Evolutionary conservation across 2,329 filamentous ascomycete genomes (phyloP), one percentile per base, ranked within the genome.

Genomic region (Penicillium hordei): DNA sequence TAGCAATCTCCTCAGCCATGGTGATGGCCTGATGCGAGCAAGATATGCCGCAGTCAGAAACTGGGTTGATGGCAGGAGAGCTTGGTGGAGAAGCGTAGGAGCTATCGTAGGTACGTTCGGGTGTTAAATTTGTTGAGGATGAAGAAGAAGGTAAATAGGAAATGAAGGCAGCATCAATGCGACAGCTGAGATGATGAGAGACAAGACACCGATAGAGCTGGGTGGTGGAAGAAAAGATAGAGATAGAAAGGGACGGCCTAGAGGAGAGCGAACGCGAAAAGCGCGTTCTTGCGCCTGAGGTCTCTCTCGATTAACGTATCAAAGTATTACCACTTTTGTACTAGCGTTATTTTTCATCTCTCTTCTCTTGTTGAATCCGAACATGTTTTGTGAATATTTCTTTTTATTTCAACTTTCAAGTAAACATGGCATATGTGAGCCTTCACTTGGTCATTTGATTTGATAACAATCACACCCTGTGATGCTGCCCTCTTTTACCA

Each of bases 1-100:
- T 97, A 80, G 90, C 91, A 80, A 99, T 96, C 78, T 95, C 90
- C 72, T 88, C 86, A 67, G 83, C 83, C 86, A 88, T 88, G 49
- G 45, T 69, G 64, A 52, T 31, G 50, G 54, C 48, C 42, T 59
- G 52, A 48, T 50, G 52, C 53, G 60, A 61, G 59, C 52, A 58
- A 56, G 52, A 51, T 60, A 53, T 62, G 60, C 62, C 46, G 50
- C 58, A 60, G 57, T 55, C 48, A 61, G 53, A 56, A 36, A 53
- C 38, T 48, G 43, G 21, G 33, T 45, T 17, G 36, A 34, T 40
- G 44, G 44, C 36, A 25, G 36, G 17, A 51, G 23, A 33, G 55
- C 36, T 48, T 3, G 21, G 27, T 48, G 17, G 27, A 48, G n/a
- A 42, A 27, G 31, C 19, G 19, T 5, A 52, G 34, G 49, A 48